Percentiles rank a stretch among this genome's conserved stretches.
phyloP scores from a whole-genome alignment of 495 filamentous ascomycete genomes.

The Aspergillus conjunctus region DNA sequence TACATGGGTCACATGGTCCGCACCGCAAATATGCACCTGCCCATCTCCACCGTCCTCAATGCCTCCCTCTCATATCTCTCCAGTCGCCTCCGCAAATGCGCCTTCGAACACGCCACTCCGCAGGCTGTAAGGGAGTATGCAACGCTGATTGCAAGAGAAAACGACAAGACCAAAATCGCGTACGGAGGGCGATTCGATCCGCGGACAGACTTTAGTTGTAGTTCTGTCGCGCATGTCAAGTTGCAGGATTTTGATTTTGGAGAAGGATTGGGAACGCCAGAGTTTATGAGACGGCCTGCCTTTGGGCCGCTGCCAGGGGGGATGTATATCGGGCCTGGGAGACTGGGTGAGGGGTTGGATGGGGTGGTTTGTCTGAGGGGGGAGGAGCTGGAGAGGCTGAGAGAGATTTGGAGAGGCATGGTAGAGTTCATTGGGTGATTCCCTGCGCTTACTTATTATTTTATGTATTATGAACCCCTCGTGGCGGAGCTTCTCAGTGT shows the following conservation, averaged over 20 bases:
- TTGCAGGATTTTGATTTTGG: conserved; percentile 32
- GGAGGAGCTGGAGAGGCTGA: conserved; percentile 27
- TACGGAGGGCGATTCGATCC: conserved; percentile 38
- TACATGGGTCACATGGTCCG: conserved; percentile 46
- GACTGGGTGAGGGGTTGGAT: conserved; percentile 21
- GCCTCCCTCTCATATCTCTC: conserved; percentile 32
- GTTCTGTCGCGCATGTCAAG: conserved; percentile 29
- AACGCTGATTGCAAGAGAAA: conserved; percentile 37
- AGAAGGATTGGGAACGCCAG: conserved; percentile 23
- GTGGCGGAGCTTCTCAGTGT: too few species aligned
- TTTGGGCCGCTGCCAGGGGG: conserved; percentile 23
- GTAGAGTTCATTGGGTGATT: conserved; percentile 17
- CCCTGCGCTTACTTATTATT: not conserved
- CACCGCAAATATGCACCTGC: conserved; percentile 28
- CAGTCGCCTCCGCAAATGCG: conserved; percentile 29
- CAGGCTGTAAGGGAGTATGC: conserved; percentile 42
- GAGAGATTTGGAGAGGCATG: conserved; percentile 24
- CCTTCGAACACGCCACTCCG: conserved; percentile 32
- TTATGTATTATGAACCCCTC: not conserved
- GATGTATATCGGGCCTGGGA: conserved; percentile 20
- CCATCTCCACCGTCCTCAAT: conserved; percentile 21
- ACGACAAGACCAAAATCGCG: conserved; percentile 39
- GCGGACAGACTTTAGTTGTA: conserved; percentile 35
- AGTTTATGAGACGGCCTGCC: conserved; percentile 32
- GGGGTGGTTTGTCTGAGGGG: conserved; percentile 32